These are phyloP conservation scores for Eucalyptus guilfoylei DNA, from an alignment of 345 rosid genomes.

Conservation along the genomic window DNA sequence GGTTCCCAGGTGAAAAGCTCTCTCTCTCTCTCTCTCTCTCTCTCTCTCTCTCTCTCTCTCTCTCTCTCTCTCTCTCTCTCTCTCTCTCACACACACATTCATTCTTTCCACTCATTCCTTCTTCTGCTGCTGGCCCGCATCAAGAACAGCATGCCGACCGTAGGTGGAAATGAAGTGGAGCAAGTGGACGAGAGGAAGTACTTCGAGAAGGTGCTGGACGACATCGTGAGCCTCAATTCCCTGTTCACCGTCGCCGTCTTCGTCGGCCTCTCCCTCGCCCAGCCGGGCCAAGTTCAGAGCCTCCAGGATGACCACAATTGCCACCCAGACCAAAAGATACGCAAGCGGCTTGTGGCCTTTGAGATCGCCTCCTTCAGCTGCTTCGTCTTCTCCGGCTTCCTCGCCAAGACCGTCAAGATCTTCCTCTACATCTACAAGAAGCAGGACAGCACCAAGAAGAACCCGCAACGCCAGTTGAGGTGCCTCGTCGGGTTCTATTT, in stretches of 20 bases:
- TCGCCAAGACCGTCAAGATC: constrained; percentile 4
- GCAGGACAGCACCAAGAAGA: not conserved
- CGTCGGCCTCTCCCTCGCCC: too few species aligned
- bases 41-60: too few species aligned
- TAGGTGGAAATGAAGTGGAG: too few species aligned
- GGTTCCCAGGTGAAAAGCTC: not conserved
- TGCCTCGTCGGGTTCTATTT: not conserved
- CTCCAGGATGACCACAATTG: too few species aligned
- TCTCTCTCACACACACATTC: too few species aligned
- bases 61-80: not conserved
- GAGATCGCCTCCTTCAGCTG: constrained; percentile 3
- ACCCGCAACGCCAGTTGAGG: not conserved
- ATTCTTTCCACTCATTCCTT: not conserved
- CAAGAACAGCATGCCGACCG: too few species aligned
- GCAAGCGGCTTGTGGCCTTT: not conserved
- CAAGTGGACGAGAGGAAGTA: too few species aligned
- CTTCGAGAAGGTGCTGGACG: too few species aligned
- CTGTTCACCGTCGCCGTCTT: too few species aligned
- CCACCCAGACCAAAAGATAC: not conserved
- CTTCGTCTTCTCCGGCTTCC: constrained; percentile 1
- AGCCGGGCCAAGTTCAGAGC: too few species aligned
- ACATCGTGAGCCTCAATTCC: too few species aligned
- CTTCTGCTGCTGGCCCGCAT: too few species aligned
- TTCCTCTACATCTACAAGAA: not conserved
- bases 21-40: not conserved